Evolutionary conservation across 139 green algal genomes (phyloP).

Genomic region (Chlorella sp.): DNA sequence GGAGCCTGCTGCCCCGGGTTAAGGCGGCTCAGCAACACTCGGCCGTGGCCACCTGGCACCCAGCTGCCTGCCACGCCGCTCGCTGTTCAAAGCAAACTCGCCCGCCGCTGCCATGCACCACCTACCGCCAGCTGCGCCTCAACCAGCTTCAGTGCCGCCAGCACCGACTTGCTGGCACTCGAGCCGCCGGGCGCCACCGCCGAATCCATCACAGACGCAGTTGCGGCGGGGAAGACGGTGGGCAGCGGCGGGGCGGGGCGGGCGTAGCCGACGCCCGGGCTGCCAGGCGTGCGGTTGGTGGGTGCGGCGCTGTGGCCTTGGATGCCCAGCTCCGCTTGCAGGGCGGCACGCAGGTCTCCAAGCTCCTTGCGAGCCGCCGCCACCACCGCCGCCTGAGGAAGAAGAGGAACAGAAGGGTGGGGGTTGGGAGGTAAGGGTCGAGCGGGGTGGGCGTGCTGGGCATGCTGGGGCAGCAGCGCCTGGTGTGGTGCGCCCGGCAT

Average conservation of each 20-base stretch:
- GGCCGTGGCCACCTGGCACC: too few species aligned
- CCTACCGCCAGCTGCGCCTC: slow-evolving; percentile 17
- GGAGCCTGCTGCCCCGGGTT: too few species aligned
- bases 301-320: neutral
- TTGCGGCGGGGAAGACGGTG: neutral
- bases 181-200: neutral
- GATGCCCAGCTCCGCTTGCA: slow-evolving; percentile 17
- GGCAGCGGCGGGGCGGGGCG: neutral
- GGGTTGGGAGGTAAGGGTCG: too few species aligned
- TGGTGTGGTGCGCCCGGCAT: too few species aligned
- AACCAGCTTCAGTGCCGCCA: slow-evolving; percentile 15
- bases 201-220: neutral
- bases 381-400: neutral
- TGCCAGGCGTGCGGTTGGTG: neutral
- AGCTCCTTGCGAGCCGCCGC: slow-evolving; percentile 5
- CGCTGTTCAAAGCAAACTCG: too few species aligned
- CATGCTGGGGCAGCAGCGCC: too few species aligned
- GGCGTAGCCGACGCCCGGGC: neutral
- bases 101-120: too few species aligned
- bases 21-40: too few species aligned
- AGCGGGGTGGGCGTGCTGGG: too few species aligned
- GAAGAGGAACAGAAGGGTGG: neutral
- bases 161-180: neutral
- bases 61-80: too few species aligned
- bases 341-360: neutral